These are phyloP conservation scores for Colletotrichum australisinense DNA, from an alignment of 2,329 filamentous ascomycete genomes.

Conservation along the genomic window DNA sequence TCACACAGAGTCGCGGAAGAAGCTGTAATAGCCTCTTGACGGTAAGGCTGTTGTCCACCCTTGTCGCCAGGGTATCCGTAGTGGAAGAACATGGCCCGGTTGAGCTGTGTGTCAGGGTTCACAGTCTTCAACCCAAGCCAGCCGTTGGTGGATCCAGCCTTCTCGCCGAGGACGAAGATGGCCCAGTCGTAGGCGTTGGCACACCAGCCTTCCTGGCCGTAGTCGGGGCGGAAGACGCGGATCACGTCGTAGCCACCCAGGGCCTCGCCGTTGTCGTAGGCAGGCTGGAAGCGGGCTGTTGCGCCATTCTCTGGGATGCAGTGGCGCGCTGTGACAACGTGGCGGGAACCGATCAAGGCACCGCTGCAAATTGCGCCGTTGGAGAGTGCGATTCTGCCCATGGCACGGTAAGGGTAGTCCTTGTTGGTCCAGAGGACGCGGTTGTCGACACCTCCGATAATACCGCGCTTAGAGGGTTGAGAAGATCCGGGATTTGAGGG, in stretches of 20 bases:
- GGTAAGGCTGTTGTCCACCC: slow-evolving; percentile 33
- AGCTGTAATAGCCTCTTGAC: slow-evolving; percentile 28
- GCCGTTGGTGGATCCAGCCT: slow-evolving; percentile 41
- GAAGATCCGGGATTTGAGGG: neutral
- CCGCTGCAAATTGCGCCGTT: slow-evolving; percentile 41
- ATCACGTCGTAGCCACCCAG: slow-evolving; percentile 27
- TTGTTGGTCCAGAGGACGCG: slow-evolving; percentile 24
- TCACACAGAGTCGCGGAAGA: slow-evolving; percentile 17
- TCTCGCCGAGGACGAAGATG: slow-evolving; percentile 40
- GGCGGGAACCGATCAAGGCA: slow-evolving; percentile 44
- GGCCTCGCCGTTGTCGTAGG: slow-evolving; percentile 39
- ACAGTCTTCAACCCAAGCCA: slow-evolving; percentile 40
- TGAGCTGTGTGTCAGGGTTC: slow-evolving; percentile 30
- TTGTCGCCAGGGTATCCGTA: slow-evolving; percentile 39
- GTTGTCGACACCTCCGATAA: slow-evolving; percentile 19
- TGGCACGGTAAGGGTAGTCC: slow-evolving; percentile 29
- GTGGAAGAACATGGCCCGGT: slow-evolving; percentile 36
- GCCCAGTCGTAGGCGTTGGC: slow-evolving; percentile 40
- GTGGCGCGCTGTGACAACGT: slow-evolving; percentile 43
- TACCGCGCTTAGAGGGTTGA: slow-evolving; percentile 15
- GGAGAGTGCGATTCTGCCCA: slow-evolving; percentile 38
- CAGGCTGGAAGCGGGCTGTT: slow-evolving; percentile 40
- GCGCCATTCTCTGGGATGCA: slow-evolving; percentile 38
- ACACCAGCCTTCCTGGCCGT: slow-evolving; percentile 26
- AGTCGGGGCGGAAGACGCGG: slow-evolving; percentile 2